Base-by-base conservation (phyloP, 2,329 filamentous ascomycete genomes). In the Xylariaceae sp. region DNA sequence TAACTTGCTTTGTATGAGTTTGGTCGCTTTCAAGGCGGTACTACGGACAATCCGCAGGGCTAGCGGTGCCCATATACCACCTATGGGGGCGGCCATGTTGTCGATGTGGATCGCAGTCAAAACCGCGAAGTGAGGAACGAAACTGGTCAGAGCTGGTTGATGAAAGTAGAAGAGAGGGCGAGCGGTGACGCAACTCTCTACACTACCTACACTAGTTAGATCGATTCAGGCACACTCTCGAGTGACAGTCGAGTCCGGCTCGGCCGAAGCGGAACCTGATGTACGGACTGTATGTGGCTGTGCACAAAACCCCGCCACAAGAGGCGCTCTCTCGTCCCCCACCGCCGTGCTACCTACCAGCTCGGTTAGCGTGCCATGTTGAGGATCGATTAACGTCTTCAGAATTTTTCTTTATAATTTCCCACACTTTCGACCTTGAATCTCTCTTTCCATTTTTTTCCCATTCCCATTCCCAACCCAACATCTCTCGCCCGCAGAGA, bases 31-130 rank as follows among this genome's bases (percentile, higher is more conserved):
- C 48, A 71, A 71, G 67, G 78, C 71, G 67, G 80, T 76, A 62
- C 73, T 74, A 67, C 78, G 76, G 64, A 82, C 72, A 63, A 79
- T 71, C 68, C 78, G 78, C 68, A 81, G 70, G 72, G 78, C 76
- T 67, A 74, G 73, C 56, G 79, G 77, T 65, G 76, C 80, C 80
- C 76, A 81, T 69, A 81, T 73, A 71, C 77, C 79, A 74, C 78
- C 78, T 68, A 63, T 48, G 9, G 71, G 69, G 68, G 78, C 76
- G 72, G 75, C 75, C 80, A 84, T 84, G 61, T 61, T 76, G 69
- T 56, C 52, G 61, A 63, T 60, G 59, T 64, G 60, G 63, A 58
- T 61, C 59, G 60, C 64, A 61, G 60, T 57, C 60, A 54, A 55
- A 59, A 47, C 35, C 47, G 48, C 40, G 27, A 32, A 46, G 30